Base-by-base conservation (phyloP, 805 yeast genomes). In the Schizosaccharomyces cryophilus region DNA sequence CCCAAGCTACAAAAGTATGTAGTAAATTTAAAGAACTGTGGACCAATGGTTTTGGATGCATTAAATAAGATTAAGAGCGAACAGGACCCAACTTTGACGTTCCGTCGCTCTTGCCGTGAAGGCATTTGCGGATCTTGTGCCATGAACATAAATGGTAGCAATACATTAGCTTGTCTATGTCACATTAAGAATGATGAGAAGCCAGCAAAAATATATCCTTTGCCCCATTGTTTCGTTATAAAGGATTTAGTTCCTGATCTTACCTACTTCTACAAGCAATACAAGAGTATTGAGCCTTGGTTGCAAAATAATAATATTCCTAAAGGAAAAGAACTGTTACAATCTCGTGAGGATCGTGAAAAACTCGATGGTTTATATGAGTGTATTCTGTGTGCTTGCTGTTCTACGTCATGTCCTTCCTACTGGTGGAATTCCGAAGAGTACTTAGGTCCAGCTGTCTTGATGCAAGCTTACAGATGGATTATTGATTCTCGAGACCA, bases 371-470 rank as follows among this genome's bases (percentile, higher is more conserved):
- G 98, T 62, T 76, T 93, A 67, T 90, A 90, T 76, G 97, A 90
- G 76, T 90, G 98, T 78, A 90, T 90, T 69, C 77, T 90, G 71
- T 90, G 98, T 77, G 98, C 98, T 11, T 89, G 98, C 76, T 90
- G 98, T 75, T 89, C 96, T 42, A 93, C 98, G 61, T 83, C 97
- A 21, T 93, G 98, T 78, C 98, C 98, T 61, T 89, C 97, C 2
- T 93, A 93, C 80, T 93, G 98, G 98, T 93, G 98, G 98, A 93
- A 93, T 77, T 95, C 87, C 77, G 95, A 89, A 75, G 95, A 93
- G 78, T 93, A 93, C 75, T 77, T 93, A 68, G 98, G 98, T 62
- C 98, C 98, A 30, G 98, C 98, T 38, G 97, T 93, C 61, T 80
- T 93, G 73, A 86, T 93, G 96, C 98, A 93, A 79, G 96, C 97